Evolutionary conservation across 106 monocot genomes (phyloP), one percentile per base, ranked within the genome.

Genomic region (Cymbidium sinense): DNA sequence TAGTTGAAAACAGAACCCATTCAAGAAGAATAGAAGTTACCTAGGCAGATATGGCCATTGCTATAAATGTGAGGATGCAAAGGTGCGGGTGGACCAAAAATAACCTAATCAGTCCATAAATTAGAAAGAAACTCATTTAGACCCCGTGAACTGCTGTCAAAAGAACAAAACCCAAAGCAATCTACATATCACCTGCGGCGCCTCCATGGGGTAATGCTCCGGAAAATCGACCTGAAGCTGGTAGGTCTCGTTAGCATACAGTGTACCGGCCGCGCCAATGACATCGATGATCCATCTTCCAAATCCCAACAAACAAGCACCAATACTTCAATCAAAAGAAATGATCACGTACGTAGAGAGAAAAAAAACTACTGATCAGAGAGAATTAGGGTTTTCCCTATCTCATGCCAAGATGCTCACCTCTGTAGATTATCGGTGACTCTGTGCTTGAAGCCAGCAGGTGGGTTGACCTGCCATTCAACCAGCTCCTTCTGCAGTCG

Each of bases 391-490:
- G 35, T 17, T 29, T 43, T 44, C 29, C 75, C 44, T 15, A 75
- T 23, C 70, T 76, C 75, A 31, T 36, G 20, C 9, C 7, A 36
- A 39, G 3, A 19, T 73, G 35, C 23, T 10, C 20, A 89, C 89
- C 89, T 85, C 28, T 90, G 87, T 27, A 90, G 85, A 72, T 90
- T 87, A 70, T 78, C 78, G 6, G 87, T 73, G 79, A 83, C 85
- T 82, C 81, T 87, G 79, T 90, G 87, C 79, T 90, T 78, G 87
- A 90, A 90, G 29, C 90, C 90, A 0, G 83, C 64, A 10, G 86
- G 90, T 7, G 90, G 90, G 71, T 81, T 87, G 83, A 87, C 81
- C 80, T 90, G 87, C 90, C 90, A 90, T 69, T 90, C 90, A 76
- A 78, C 75, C 39, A 90, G 82, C 73, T 90, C 90, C 85, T 90